Evolutionary conservation across 768 basidiomycete species (phyloP), one percentile per base, ranked within the genome.

Genomic region (Xerocomellus intermedius): DNA sequence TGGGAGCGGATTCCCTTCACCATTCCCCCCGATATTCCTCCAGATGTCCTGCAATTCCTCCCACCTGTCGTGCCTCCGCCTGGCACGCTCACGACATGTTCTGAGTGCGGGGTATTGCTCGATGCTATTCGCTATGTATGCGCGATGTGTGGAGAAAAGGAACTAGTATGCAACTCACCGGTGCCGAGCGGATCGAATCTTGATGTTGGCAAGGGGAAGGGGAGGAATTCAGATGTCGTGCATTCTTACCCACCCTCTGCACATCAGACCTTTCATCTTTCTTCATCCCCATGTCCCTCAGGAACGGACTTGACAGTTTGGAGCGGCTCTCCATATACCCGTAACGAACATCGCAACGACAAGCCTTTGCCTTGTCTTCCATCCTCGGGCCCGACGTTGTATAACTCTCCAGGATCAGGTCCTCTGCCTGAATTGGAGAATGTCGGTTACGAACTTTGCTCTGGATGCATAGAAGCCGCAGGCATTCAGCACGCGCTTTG

Each of bases 41-140:
- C 74, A 0, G 83, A 87, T 53, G 74, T 83, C 1, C 74, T 85
- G 14, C 81, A 79, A 37, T 81, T 76, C 54, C 69, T 82, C 24
- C 75, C 75, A 2, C 73, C 78, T 4, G 64, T 73, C 21, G 74
- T 73, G 1, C 80, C 86, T 21, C 82, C 86, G 9, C 75, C 80
- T 5, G 80, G 82, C 24, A 77, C 79, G 43, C 80, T 90, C 17
- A 92, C 93, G 1, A 82, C 84, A 46, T 98, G 95, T 70, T 94
- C 92, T 1, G 82, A 83, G 43, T 98, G 95, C 62, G 88, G 87
- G 14, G 69, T 78, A 0, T 64, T 84, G 7, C 75, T 98, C 19
- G 87, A 92, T 48, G 80, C 83, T n/a, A 84, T 96, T 68, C 85
- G 91, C 43, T 97, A 98, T 69, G 86, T 95, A 14, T 98, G 95